These are phyloP conservation scores for Camellia granthamiana DNA, from an alignment of 148 eudicot genomes.

Conservation along the genomic window DNA sequence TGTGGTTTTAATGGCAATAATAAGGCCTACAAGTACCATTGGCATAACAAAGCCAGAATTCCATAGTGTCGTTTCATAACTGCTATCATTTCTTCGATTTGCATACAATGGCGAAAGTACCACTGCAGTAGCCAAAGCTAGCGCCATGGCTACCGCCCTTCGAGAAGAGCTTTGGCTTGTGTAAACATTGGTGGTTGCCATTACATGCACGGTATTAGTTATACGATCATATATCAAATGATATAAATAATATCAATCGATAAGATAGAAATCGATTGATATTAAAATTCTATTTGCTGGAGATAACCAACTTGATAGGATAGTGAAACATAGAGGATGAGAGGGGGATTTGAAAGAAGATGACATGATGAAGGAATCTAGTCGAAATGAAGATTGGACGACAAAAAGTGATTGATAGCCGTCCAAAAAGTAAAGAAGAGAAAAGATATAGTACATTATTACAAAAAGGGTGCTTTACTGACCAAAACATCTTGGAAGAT, in stretches of 20 bases:
- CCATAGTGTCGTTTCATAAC: conserved; percentile 48
- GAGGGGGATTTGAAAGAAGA: conserved; percentile 19
- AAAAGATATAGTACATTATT: background rate
- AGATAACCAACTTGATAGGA: conserved; percentile 25
- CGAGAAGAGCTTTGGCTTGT: conserved; percentile 42
- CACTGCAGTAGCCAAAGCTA: conserved; percentile 60
- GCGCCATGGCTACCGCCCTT: conserved; percentile 64
- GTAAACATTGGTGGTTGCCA: conserved; percentile 30
- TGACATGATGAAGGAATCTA: conserved; percentile 39
- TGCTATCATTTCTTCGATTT: conserved; percentile 29
- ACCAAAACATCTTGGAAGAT: background rate
- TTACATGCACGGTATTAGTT: conserved; percentile 11
- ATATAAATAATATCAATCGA: no score
- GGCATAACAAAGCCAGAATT: conserved; percentile 75
- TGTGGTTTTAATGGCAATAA: conserved; percentile 76
- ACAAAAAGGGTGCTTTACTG: background rate
- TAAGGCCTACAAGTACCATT: conserved; percentile 64
- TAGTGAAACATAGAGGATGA: background rate
- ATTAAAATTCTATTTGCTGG: background rate
- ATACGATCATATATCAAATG: background rate
- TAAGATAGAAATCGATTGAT: no score
- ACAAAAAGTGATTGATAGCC: conserved; percentile 39
- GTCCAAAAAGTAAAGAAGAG: conserved; percentile 53
- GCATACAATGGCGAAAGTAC: conserved; percentile 72
- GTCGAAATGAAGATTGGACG: conserved; percentile 50